Base-by-base conservation (phyloP, 2,329 filamentous ascomycete species). In the Calcarisporium arbuscula region DNA sequence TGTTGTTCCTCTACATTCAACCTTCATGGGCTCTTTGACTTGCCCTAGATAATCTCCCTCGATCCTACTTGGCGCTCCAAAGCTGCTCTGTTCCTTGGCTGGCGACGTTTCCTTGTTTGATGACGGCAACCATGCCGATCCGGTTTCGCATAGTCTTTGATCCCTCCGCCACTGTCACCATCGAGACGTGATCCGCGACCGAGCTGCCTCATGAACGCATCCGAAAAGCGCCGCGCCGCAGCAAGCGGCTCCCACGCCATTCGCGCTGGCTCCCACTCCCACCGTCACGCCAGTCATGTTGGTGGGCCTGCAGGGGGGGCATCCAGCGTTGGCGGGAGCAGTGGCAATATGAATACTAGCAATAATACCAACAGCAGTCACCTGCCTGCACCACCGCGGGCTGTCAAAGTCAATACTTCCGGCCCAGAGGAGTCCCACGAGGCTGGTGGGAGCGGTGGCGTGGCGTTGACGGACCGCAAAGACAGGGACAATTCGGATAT, bases 151-250 rank as follows among this genome's bases (percentile, higher is more conserved):
- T 49, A 36, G 43, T 44, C 34, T 45, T 44, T 36, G 38, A 50
- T 44, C 43, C 50, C 45, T 44, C 44, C 48, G 43, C 41, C 17
- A 39, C 39, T 28, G 45, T 20, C 4, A 39, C 16, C 12, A 34
- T 29, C 17, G 22, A 47, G 42, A 47, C 47, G 43, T 52, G 49
- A 53, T 45, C 22, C 10, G 14, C 12, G 12, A 11, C 28, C 8
- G 12, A 36, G 20, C 15, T 14, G 10, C 25, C 20, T 15, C 15
- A 68, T 67, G 64, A 62, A 57, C 42, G 45, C 54, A 28, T 53
- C 64, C 30, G 64, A 71, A 40, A 70, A 67, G 53, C 65, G 65
- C 47, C 64, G 65, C 42, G 56, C 51, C 35, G 51, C 45, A 33
- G 52, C 50, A 35, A 40, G 43, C 27, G 30, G 27, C 20, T 30